Conservation (phyloP, 1,139 yeast genomes). For the Debaryomyces psychrophilus region DNA sequence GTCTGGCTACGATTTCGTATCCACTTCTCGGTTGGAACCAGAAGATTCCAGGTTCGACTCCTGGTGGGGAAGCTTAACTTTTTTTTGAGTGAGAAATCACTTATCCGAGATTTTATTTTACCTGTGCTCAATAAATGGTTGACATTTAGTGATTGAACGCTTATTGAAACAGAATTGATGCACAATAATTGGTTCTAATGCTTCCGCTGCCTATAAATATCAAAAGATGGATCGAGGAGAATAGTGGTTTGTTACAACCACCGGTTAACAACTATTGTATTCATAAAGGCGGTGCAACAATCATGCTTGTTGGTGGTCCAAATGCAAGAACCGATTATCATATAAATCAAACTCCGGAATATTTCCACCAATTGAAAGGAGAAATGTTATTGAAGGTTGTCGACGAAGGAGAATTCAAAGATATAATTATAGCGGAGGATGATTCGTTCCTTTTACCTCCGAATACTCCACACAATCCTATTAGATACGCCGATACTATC, state of each 20-base stretch:
- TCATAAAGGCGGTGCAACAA: constrained; percentile 89
- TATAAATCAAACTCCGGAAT: constrained; percentile 91
- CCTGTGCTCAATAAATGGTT: neutral
- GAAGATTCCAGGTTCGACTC: constrained; percentile 95
- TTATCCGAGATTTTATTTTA: neutral
- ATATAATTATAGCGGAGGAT: constrained; percentile 77
- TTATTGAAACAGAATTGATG: neutral
- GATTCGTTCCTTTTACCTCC: constrained; percentile 85
- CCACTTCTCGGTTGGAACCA: constrained; percentile 62
- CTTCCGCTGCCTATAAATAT: constrained; percentile 72
- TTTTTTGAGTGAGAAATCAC: no score
- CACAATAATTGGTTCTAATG: constrained; percentile 37
- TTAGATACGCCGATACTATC: constrained; percentile 79
- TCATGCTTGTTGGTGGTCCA: constrained; percentile 95
- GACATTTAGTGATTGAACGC: neutral
- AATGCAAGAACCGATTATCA: constrained; percentile 93
- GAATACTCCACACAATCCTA: constrained; percentile 89
- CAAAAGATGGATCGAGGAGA: constrained; percentile 78
- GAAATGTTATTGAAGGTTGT: constrained; percentile 83
- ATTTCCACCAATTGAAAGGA: constrained; percentile 88
- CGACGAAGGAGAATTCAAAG: constrained; percentile 74
- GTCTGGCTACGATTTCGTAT: constrained; percentile 77
- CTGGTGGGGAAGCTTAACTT: constrained; percentile 84
- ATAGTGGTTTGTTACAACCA: constrained; percentile 75
- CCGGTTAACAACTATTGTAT: constrained; percentile 92